Conservation (phyloP, 23 red algal genomes). For the Chondrus crispus region DNA sequence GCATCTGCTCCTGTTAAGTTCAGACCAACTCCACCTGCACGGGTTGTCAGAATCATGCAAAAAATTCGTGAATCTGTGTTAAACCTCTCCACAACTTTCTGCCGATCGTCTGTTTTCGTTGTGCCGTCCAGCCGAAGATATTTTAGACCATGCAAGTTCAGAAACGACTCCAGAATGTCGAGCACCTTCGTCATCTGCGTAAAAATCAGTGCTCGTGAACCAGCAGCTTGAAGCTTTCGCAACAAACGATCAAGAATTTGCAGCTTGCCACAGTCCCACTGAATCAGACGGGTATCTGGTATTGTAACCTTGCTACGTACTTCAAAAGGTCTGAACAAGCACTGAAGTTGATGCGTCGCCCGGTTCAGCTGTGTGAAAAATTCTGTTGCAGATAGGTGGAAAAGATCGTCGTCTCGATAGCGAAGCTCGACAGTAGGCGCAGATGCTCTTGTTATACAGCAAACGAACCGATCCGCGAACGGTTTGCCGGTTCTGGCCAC, state of each 20-base stretch:
- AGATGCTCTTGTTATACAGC: conserved; percentile 5
- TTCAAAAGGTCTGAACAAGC: conserved; percentile 49
- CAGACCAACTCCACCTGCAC: conserved; percentile 85
- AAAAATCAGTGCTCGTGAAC: conserved; percentile 91
- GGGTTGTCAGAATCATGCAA: conserved; percentile 87
- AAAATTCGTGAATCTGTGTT: conserved; percentile 82
- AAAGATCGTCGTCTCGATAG: conserved; percentile 34
- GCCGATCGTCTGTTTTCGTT: conserved; percentile 83
- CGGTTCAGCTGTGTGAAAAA: neutral
- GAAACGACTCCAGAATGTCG: conserved; percentile 90
- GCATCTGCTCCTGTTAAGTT: conserved; percentile 94
- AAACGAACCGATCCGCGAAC: conserved; percentile 30
- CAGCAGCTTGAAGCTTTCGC: conserved; percentile 37
- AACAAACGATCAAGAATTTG: conserved; percentile 70
- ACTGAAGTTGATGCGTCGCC: neutral
- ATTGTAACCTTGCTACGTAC: conserved; percentile 62
- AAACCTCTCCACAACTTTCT: conserved; percentile 85
- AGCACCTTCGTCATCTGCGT: conserved; percentile 96
- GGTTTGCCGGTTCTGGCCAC: neutral
- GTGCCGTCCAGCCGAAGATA: conserved; percentile 92
- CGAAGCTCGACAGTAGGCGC: conserved; percentile 36
- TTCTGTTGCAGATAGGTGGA: neutral
- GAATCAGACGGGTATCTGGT: conserved; percentile 84
- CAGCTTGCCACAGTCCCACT: conserved; percentile 98
- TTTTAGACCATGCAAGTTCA: conserved; percentile 70